Evolutionary conservation across 768 basidiomycete species (phyloP).

Genomic region (Pleurotus pulmonarius): DNA sequence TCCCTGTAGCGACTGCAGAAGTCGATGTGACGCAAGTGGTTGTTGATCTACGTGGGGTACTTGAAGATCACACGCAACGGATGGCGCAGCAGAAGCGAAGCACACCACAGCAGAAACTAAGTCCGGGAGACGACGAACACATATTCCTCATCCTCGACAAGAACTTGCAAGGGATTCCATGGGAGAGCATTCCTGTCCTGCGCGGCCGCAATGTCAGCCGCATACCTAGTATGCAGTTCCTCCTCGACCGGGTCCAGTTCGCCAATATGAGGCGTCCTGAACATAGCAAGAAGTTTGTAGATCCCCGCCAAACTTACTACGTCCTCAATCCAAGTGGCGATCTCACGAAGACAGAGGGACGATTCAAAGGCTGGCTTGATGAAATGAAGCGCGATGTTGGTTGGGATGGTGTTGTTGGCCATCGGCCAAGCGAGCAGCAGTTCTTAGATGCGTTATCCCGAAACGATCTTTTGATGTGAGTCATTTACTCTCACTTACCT

Average conservation of each 20-base stretch:
- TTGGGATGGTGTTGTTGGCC: conserved; percentile 82
- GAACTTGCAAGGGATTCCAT: conserved; percentile 84
- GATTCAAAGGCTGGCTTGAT: conserved; percentile 76
- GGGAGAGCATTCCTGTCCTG: conserved; percentile 91
- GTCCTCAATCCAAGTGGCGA: conserved; percentile 94
- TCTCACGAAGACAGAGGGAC: conserved; percentile 74
- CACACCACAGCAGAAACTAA: conserved; percentile 10
- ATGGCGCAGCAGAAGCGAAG: conserved; percentile 20
- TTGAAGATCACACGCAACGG: conserved; percentile 67
- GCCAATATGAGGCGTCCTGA: conserved; percentile 39
- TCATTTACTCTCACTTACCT: background rate
- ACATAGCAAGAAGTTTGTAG: conserved; percentile 48
- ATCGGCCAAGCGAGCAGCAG: conserved; percentile 80
- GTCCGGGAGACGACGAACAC: conserved; percentile 54
- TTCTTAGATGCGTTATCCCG: conserved; percentile 65
- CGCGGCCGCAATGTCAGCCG: conserved; percentile 85
- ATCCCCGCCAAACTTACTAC: conserved; percentile 72
- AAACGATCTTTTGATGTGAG: conserved; percentile 89
- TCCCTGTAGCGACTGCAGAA: conserved; percentile 85
- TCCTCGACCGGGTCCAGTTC: conserved; percentile 76
- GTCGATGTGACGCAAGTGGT: conserved; percentile 90
- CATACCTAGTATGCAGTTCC: conserved; percentile 87
- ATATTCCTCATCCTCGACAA: conserved; percentile 88
- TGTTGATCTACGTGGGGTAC: conserved; percentile 71
- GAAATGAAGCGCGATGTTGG: conserved; percentile 62